These are phyloP conservation scores for Amaranthus cruentus DNA, from an alignment of 148 eudicot species.

Conservation along the genomic window DNA sequence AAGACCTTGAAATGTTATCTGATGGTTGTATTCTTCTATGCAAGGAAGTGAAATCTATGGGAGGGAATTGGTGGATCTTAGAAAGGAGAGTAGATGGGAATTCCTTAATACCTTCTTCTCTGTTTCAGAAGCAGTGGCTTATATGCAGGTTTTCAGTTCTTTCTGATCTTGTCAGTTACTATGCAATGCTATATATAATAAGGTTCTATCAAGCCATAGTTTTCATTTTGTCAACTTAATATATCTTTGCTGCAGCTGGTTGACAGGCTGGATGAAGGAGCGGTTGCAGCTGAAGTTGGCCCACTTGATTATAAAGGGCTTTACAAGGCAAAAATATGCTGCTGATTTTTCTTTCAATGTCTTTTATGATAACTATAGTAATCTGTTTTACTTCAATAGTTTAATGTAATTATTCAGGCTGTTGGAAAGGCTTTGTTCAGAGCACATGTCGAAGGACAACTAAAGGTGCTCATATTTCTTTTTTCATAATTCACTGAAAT, in stretches of 20 bases:
- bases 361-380: neutral
- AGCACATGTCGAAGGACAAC: constrained; percentile 98
- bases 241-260: constrained; percentile 59
- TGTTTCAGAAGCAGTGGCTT: constrained; percentile 98
- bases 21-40: constrained; percentile 37
- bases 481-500: neutral
- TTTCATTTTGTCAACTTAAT: constrained; percentile 1
- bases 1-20: constrained; percentile 6
- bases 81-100: constrained; percentile 92
- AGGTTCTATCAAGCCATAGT: neutral
- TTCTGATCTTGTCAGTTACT: neutral
- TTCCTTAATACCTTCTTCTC: constrained; percentile 94
- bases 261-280: constrained; percentile 90
- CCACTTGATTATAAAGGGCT: constrained; percentile 95
- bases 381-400: constrained; percentile 15
- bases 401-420: constrained; percentile 53
- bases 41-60: constrained; percentile 97
- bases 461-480: constrained; percentile 52
- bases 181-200: neutral
- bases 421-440: constrained; percentile 98
- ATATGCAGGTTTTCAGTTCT: constrained; percentile 70
- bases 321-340: constrained; percentile 63
- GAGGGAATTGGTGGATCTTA: constrained; percentile 92
- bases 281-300: constrained; percentile 68
- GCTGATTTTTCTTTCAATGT: neutral